Conservation (phyloP, 169 alveolate species). For the Eimeria nieschulzi region DNA sequence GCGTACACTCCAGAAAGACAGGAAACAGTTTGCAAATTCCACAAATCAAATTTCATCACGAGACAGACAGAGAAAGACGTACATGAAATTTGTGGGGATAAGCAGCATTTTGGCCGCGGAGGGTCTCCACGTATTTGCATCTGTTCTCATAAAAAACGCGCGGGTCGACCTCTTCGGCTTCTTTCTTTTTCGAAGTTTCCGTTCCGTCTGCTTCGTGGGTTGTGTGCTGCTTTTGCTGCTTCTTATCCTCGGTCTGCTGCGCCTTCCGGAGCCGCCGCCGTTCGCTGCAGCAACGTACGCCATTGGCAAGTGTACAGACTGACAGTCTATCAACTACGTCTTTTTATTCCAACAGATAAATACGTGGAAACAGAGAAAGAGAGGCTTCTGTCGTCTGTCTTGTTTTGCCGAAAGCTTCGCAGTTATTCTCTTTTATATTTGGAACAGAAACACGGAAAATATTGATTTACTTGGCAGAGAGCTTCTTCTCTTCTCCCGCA, state of each 20-base stretch:
- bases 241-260: slow-evolving; percentile 44
- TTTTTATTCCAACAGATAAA: too few relatives aligned
- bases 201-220: neutral
- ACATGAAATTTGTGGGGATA: slow-evolving; percentile 60
- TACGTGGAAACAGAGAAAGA: too few relatives aligned
- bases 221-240: neutral
- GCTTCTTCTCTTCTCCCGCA: slow-evolving; percentile 43
- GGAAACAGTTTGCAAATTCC: too few relatives aligned
- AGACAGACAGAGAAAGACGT: neutral
- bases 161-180: slow-evolving; percentile 80
- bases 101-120: slow-evolving; percentile 26
- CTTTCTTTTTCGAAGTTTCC: neutral
- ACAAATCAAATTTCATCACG: neutral
- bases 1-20: too few relatives aligned
- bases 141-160: slow-evolving; percentile 80
- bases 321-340: too few relatives aligned
- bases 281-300: slow-evolving; percentile 37
- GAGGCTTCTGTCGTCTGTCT: too few relatives aligned
- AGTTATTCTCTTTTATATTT: too few relatives aligned
- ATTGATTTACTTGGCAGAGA: slow-evolving; percentile 17
- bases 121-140: slow-evolving; percentile 69
- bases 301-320: neutral
- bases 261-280: slow-evolving; percentile 56
- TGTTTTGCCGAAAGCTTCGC: too few relatives aligned
- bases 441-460: too few relatives aligned